Evolutionary conservation across 345 rosid species (phyloP).

Genomic region (Rhizophora mangle): DNA sequence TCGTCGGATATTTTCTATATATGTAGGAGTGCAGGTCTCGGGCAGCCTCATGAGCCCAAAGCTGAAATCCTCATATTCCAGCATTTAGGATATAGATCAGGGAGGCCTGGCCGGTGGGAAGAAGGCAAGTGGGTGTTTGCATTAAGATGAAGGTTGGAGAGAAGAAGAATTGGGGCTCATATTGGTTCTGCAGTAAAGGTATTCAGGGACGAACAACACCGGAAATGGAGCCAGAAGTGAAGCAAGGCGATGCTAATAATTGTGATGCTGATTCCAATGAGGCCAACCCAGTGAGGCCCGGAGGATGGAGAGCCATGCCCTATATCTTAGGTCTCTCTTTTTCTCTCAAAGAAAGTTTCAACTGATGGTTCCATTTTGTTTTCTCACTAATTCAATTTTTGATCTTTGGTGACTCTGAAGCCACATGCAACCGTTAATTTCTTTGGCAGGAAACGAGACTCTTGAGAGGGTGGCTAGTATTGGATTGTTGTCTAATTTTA

Average conservation of each 20-base stretch:
- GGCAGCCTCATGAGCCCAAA: no score
- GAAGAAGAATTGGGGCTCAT: conserved; percentile 14
- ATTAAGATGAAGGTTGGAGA: not conserved
- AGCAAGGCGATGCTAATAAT: not conserved
- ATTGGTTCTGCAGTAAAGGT: conserved; percentile 18
- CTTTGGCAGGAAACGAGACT: conserved; percentile 44
- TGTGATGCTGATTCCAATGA: conserved; percentile 13
- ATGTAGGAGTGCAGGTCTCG: no score
- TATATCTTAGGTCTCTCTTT: conserved; percentile 51
- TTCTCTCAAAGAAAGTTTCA: no score
- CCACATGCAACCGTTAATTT: not conserved
- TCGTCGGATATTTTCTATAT: no score
- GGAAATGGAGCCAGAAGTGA: conserved; percentile 21
- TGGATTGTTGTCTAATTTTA: conserved; percentile 40
- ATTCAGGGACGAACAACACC: conserved; percentile 9
- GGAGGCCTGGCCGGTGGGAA: not conserved
- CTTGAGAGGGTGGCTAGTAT: conserved; percentile 45
- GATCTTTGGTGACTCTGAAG: not conserved
- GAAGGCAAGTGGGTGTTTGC: not conserved
- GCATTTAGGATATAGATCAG: not conserved
- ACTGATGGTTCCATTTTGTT: not conserved
- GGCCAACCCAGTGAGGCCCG: conserved; percentile 34
- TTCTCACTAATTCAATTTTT: not conserved
- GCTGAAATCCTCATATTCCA: not conserved
- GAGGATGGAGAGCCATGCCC: conserved; percentile 88